Base-by-base conservation (phyloP, 2,329 filamentous ascomycete genomes). In the Cadophora luteo-olivacea region DNA sequence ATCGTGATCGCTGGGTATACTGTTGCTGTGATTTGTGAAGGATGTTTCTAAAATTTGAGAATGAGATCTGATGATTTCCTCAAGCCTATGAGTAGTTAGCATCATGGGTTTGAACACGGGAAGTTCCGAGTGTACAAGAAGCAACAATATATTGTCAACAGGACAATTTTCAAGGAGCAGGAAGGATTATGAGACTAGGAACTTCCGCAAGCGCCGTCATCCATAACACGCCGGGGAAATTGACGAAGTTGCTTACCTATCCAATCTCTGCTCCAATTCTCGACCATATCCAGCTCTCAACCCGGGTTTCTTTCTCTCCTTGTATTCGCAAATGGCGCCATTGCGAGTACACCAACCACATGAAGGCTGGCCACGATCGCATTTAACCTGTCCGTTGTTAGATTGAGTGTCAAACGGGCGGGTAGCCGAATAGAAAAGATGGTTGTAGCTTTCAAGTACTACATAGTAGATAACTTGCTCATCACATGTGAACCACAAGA, bases 281-380 rank as follows among this genome's bases (percentile, higher is more conserved):
- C 90, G 86, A 19, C 91, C 91, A 77, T 93, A 93, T 19, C 89
- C 89, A 41, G 89, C 89, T 68, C 77, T 73, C 36, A 91, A 79
- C 0, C 89, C 89, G 9, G 89, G 89, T 75, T 90, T 90, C 80
- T 90, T 90, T 65, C 89, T 84, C 75, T 91, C 88, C 75, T 89
- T 90, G 79, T 91, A 91, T 76, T 91, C 88, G 80, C 89, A 91
- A 22, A 81, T 77, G 36, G 87, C 86, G 38, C 84, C 84, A 78
- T 91, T 91, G 68, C 87, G 86, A 72, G 81, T 87, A 74, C 89
- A 91, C 89, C 89, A 91, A 61, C 89, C 88, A 74, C 89, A 91
- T 6, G 88, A 87, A 1, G 92, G 92, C 75, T 93, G 90, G 5
- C 89, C 89, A 45, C 92, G 87, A 79, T 94, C 91, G 79, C 91